Conservation (phyloP, 2,329 filamentous ascomycete species). For the Neopestalotiopsis sp. region DNA sequence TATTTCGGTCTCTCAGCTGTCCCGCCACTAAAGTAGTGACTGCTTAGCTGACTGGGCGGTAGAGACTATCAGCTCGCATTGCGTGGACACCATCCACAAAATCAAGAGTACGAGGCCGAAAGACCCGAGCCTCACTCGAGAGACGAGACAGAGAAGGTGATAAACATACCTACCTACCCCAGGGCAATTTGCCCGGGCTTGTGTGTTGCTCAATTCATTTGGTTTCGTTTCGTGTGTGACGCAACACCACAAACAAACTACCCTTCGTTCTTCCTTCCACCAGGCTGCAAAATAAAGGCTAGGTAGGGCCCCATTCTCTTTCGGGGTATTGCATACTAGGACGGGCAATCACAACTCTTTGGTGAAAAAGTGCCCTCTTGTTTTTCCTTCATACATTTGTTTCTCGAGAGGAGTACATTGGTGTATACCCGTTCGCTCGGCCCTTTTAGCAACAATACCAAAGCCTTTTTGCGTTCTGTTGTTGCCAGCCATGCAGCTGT, state of each 20-base stretch:
- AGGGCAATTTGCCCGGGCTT: neutral
- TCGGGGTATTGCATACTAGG: no score
- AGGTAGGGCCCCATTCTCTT: neutral
- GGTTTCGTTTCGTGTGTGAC: slow-evolving; percentile 3
- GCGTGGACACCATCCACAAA: slow-evolving; percentile 13
- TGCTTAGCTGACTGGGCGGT: neutral
- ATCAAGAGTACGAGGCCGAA: neutral
- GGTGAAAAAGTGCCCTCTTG: no score
- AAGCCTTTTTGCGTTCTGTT: neutral
- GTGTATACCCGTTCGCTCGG: neutral
- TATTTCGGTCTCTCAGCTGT: neutral
- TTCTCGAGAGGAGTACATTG: neutral
- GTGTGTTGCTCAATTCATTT: neutral
- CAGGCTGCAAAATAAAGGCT: slow-evolving; percentile 1
- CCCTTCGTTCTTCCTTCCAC: neutral
- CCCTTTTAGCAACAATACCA: neutral
- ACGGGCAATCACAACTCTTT: no score
- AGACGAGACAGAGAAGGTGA: neutral
- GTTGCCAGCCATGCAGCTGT: slow-evolving; percentile 26
- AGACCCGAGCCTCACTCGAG: neutral
- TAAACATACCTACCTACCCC: neutral
- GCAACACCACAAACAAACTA: neutral
- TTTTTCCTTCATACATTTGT: no score
- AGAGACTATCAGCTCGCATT: neutral
- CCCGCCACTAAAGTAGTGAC: neutral